Conservation (phyloP, 2,329 filamentous ascomycete species). For the Endoconidiophora laricicola region DNA sequence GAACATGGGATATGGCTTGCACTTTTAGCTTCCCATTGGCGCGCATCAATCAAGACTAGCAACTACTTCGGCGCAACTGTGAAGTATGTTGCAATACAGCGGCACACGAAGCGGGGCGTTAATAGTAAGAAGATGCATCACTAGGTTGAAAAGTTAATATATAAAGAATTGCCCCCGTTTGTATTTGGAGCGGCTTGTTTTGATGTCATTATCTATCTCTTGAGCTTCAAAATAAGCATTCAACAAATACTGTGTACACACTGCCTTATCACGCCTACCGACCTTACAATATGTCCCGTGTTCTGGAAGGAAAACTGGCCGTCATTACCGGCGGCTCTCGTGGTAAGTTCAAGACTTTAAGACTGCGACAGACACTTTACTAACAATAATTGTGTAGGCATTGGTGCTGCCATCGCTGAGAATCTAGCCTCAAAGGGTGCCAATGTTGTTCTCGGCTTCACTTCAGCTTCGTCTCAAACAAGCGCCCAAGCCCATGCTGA, state of each 20-base stretch:
- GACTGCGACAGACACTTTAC: not conserved
- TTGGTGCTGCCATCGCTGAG: constrained; percentile 45
- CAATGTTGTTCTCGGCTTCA: constrained; percentile 56
- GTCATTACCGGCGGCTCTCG: constrained; percentile 67
- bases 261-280: not conserved
- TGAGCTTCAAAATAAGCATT: too few species aligned
- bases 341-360: constrained; percentile 30
- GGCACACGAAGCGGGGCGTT: too few species aligned
- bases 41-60: not conserved
- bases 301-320: constrained; percentile 57
- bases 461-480: constrained; percentile 25
- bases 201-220: too few species aligned
- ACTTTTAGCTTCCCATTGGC: too few species aligned
- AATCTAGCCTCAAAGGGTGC: constrained; percentile 58
- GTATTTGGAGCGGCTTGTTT: too few species aligned
- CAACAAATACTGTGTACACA: not conserved
- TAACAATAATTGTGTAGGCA: constrained; percentile 34
- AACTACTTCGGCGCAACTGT: too few species aligned
- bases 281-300: constrained; percentile 21
- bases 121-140: too few species aligned
- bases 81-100: too few species aligned
- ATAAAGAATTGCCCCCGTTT: too few species aligned
- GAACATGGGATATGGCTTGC: too few species aligned
- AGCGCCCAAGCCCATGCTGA: constrained; percentile 44
- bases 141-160: too few species aligned